A percentile compares a stretch with the other conserved stretches of the same genome.
Conservation (phyloP, 371 early-diverging fungal genomes). For the Dinochytrium kinnereticum region DNA sequence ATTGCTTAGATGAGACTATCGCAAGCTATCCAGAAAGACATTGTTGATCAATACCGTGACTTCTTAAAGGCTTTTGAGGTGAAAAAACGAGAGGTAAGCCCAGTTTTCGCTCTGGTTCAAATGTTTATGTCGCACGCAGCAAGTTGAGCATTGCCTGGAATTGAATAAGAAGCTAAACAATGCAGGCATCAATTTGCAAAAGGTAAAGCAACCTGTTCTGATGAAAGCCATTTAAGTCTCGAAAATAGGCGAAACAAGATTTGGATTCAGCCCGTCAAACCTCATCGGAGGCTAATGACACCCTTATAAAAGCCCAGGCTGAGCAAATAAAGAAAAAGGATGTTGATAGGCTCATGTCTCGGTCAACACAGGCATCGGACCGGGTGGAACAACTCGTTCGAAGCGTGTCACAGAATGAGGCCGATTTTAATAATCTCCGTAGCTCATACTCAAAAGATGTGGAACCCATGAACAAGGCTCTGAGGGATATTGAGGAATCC, state of each 20-base stretch:
- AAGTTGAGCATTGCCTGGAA: constrained; percentile 34
- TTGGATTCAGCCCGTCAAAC: constrained; percentile 23
- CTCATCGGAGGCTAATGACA: constrained; percentile 30
- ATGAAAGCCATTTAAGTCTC: not conserved
- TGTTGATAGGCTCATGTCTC: not conserved
- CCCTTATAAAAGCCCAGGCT: constrained; percentile 28
- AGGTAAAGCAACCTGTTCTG: constrained; percentile 24
- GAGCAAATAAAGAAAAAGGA: not conserved
- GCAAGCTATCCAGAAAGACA: constrained; percentile 30
- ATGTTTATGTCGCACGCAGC: constrained; percentile 19
- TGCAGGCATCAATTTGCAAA: constrained; percentile 31
- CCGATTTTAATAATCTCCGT: not conserved
- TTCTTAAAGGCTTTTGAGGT: constrained; percentile 45
- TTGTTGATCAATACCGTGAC: constrained; percentile 35
- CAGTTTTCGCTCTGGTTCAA: not conserved
- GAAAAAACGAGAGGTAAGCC: constrained; percentile 29
- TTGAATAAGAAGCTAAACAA: constrained; percentile 37
- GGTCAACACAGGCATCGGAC: not conserved
- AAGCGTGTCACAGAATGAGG: not conserved
- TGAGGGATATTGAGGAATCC: constrained; percentile 2
- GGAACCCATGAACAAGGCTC: not conserved
- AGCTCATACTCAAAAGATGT: not conserved
- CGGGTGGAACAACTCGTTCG: not conserved
- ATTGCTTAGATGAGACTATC: constrained; percentile 32
- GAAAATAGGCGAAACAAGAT: constrained; percentile 37